Base-by-base conservation (phyloP, 495 filamentous ascomycete species). In the Penicillium canariense region DNA sequence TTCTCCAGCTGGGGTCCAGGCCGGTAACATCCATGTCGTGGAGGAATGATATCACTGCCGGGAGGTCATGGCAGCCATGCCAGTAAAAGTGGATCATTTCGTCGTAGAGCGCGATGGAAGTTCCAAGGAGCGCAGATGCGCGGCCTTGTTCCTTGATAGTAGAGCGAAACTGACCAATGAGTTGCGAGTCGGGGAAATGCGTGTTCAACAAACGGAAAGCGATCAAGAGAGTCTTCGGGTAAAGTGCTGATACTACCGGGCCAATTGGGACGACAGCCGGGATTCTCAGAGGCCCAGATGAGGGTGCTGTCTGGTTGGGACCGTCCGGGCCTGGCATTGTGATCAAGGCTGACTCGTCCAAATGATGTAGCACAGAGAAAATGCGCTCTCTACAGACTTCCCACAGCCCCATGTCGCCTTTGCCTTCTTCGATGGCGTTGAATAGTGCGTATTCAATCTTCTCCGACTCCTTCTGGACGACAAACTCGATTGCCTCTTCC, bases 11-110 rank as follows among this genome's bases (percentile, higher is more conserved):
- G 28, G 81, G 79, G 17, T 81, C 81, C 22, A 93, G 67, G 7
- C 88, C 90, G 1, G 76, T 81, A 8, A 79, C 67, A 34, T 88
- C 83, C 91, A 96, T 96, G 68, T 96, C 90, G 36, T 75, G 69
- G 6, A 95, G 70, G 4, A 91, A 70, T 10, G 82, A 73, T 10
- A 85, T 63, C 30, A 92, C 80, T 9, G 76, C 79, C 9, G 70
- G 60, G 1, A 88, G 69, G 60, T 94, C 83, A 5, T 78, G 75
- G 56, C 83, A 83, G 3, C 79, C 77, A 28, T 68, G 68, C 85
- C 88, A 92, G 52, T 82, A 71, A 30, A 87, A 78, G 22, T 72
- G 60, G 18, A 91, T 73, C 31, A 92, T 70, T 42, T 87, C 82
- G 65, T 93, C 90, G 69, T 90, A 95, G 32, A 96, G 81, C 0